A percentile compares a stretch with the other conserved stretches of the same genome.
phyloP scores from a whole-genome alignment of 176 grass and related monocot genomes.

The Carex myosuroides region DNA sequence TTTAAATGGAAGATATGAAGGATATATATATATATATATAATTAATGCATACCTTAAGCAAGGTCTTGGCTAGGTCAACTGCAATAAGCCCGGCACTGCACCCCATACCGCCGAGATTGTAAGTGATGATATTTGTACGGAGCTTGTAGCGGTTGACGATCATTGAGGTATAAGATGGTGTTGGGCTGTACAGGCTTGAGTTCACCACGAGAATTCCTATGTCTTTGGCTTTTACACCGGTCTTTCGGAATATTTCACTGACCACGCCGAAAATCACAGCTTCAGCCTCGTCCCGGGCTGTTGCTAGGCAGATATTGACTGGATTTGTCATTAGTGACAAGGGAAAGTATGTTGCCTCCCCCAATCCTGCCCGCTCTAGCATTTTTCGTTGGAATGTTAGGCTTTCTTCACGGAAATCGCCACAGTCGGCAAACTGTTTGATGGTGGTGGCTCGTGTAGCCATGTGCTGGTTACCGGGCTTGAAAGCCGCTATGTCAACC shows the following conservation, averaged over 20 bases:
- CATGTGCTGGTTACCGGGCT: conserved; percentile 28
- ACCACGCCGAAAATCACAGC: conserved; percentile 66
- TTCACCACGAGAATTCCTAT: conserved; percentile 71
- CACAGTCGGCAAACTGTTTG: conserved; percentile 43
- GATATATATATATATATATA: not conserved
- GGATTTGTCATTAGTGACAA: conserved; percentile 47
- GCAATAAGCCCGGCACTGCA: conserved; percentile 93
- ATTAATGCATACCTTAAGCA: conserved; percentile 73
- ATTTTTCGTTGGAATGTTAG: conserved; percentile 87
- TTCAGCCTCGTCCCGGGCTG: conserved; percentile 69
- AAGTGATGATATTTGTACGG: conserved; percentile 35
- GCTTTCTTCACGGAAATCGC: conserved; percentile 48
- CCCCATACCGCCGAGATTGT: conserved; percentile 95
- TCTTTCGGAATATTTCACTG: conserved; percentile 49
- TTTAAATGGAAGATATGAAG: not conserved
- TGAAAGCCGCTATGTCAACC: conserved; percentile 48
- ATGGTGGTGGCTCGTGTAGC: conserved; percentile 53
- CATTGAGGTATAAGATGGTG: conserved; percentile 74
- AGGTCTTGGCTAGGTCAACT: conserved; percentile 71
- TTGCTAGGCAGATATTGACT: conserved; percentile 45
- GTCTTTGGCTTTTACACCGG: conserved; percentile 5
- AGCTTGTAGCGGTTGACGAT: conserved; percentile 58
- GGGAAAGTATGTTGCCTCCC: conserved; percentile 70
- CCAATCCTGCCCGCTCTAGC: conserved; percentile 76
- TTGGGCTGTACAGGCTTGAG: conserved; percentile 78